Base-by-base conservation (phyloP, 225 moss, liverwort and hornwort species). In the Anthoceros angustus region DNA sequence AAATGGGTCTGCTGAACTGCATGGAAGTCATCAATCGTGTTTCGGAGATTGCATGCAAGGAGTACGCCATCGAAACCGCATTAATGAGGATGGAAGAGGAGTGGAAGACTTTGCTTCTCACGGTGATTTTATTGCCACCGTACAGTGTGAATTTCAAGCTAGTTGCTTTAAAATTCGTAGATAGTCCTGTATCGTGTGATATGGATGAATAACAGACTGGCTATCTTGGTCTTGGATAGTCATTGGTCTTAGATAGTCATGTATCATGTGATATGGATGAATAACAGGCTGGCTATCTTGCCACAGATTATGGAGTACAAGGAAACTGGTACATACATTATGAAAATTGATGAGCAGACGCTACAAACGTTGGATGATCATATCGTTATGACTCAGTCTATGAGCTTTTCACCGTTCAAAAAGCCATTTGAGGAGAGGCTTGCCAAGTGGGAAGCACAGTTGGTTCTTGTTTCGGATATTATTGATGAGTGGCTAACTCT, bases 401-500 rank as follows among this genome's bases (percentile, higher is more conserved):
- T 89, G 79, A 89, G 83, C 64, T 93, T 89, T 71, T 93, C 86
- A 24, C 92, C 92, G 0, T 93, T 93, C 63, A 93, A 89, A 67
- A 89, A 87, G 63, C 87, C 92, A 1, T 93, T 93, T 74, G 87
- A 87, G 80, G 82, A 79, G 0, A 77, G 64, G n/a, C 86, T 87
- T 77, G 76, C 81, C 11, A 93, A 87, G 69, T 93, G 92, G 89
- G 89, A 84, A 7, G 70, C 64, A 20, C 66, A 78, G 49, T 73
- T 93, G 40, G 18, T 79, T 66, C 76, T 86, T 24, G 80, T 89
- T 8, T 93, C 80, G 0, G 75, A 82, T 72, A 85, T 77, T 5
- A 63, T 93, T 16, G 92, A 89, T 63, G 92, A 93, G 75, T 93
- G 92, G 92, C 67, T 84, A 15, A 89, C 85, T 82, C 83, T 93